Evolutionary conservation across 257 asterid genomes (phyloP).

Genomic region (Capsicum rhomboideum): DNA sequence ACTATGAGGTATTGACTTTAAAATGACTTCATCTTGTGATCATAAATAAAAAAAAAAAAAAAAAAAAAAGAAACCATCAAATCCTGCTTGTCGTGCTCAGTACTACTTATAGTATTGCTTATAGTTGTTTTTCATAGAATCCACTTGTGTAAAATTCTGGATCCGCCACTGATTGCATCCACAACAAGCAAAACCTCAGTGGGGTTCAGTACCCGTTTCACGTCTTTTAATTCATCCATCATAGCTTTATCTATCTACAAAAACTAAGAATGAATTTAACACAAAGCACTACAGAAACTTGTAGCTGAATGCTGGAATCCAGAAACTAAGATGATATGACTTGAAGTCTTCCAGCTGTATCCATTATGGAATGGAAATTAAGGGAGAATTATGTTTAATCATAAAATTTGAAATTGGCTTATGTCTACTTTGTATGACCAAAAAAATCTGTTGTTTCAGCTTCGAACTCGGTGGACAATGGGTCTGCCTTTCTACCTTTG

Average conservation of each 20-base stretch:
- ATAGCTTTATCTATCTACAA: constrained; percentile 75
- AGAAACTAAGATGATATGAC: constrained; percentile 28
- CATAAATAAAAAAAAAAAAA: no score
- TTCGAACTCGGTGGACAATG: not conserved
- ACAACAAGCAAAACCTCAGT: no score
- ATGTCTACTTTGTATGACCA: not conserved
- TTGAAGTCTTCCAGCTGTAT: constrained; percentile 99
- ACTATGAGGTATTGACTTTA: no score
- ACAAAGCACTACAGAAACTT: no score
- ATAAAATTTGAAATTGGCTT: not conserved
- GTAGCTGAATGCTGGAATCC: constrained; percentile 7
- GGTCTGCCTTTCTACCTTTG: not conserved
- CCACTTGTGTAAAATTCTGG: no score
- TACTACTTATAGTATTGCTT: no score
- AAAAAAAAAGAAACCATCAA: no score
- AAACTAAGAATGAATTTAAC: not conserved
- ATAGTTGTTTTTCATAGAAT: no score
- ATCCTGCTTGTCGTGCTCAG: no score
- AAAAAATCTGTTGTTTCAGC: not conserved
- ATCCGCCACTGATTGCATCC: no score
- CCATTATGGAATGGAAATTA: constrained; percentile 49
- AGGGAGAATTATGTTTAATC: not conserved
- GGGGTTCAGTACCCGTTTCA: constrained; percentile 20
- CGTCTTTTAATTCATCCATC: constrained; percentile 70
- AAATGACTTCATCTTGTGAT: no score